phyloP scores from a whole-genome alignment of 306 rosid species.

The Vachellia collinsii region DNA sequence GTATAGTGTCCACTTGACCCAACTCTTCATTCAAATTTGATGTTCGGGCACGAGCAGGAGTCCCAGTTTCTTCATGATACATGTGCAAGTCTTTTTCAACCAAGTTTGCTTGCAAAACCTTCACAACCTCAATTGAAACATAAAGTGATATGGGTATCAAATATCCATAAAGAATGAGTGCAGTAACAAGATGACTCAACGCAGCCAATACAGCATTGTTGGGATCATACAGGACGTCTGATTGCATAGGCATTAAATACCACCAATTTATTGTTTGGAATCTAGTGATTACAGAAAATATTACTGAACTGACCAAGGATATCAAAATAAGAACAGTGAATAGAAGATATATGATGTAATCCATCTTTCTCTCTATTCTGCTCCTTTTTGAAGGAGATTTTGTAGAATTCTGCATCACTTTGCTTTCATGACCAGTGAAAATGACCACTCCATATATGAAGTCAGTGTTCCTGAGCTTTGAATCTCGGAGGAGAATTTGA shows the following conservation, averaged over 20 bases:
- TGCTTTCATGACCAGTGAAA: conserved; percentile 96
- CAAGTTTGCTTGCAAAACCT: conserved; percentile 94
- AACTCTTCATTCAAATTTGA: conserved; percentile 97
- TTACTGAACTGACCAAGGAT: conserved; percentile 82
- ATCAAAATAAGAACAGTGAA: conserved; percentile 79
- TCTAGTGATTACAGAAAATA: conserved; percentile 79
- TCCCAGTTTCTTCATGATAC: conserved; percentile 89
- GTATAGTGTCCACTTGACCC: conserved; percentile 99
- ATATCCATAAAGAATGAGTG: conserved; percentile 96
- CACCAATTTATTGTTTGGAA: conserved; percentile 59
- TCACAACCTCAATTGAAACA: conserved; percentile 96
- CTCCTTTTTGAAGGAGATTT: conserved; percentile 98
- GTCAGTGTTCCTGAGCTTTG: conserved; percentile 92
- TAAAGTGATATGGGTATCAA: conserved; percentile 97
- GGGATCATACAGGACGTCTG: conserved; percentile 64
- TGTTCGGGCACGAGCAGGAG: conserved; percentile 88
- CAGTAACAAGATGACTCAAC: conserved; percentile 87
- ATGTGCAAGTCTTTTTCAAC: conserved; percentile 86
- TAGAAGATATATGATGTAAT: conserved; percentile 80
- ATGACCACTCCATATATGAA: conserved; percentile 88
- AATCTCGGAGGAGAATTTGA: conserved; percentile 93
- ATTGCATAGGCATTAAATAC: conserved; percentile 65
- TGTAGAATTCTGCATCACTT: conserved; percentile 97
- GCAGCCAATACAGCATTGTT: conserved; percentile 64
- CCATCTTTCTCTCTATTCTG: conserved; percentile 86